Conservation (phyloP, 306 rosid species). For the Prunus persica region DNA sequence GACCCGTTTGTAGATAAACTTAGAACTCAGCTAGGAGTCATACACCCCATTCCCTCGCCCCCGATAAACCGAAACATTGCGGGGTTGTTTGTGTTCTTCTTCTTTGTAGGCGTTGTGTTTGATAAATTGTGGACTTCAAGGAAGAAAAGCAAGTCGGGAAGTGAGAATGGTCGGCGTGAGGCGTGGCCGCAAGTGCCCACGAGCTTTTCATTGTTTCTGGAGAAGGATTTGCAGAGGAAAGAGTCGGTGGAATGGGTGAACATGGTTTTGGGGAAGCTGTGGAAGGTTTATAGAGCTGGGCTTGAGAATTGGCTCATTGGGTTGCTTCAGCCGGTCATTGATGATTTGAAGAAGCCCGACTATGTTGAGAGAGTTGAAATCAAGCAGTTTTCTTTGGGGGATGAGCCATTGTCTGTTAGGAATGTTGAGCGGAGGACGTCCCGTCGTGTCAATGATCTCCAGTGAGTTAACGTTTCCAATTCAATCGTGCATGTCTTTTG, state of each 20-base stretch:
- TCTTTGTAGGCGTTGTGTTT: slow-evolving; percentile 85
- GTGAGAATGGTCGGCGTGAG: slow-evolving; percentile 45
- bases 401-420: slow-evolving; percentile 91
- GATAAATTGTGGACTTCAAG: slow-evolving; percentile 82
- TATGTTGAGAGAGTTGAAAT: slow-evolving; percentile 95
- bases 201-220: slow-evolving; percentile 82
- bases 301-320: slow-evolving; percentile 95
- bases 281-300: slow-evolving; percentile 90
- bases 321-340: slow-evolving; percentile 92
- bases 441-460: slow-evolving; percentile 88
- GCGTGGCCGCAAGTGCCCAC: slow-evolving; percentile 98
- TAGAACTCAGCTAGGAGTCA: slow-evolving; percentile 88
- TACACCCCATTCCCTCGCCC: slow-evolving; percentile 93
- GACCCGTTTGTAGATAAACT: slow-evolving; percentile 94
- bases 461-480: slow-evolving; percentile 47
- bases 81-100: slow-evolving; percentile 79
- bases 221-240: slow-evolving; percentile 94
- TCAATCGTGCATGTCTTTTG: not conserved
- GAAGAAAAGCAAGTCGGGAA: slow-evolving; percentile 38
- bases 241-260: slow-evolving; percentile 99
- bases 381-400: slow-evolving; percentile 85
- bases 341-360: slow-evolving; percentile 84
- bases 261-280: slow-evolving; percentile 91
- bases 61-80: slow-evolving; percentile 75
- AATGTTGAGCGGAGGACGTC: slow-evolving; percentile 95